Percentiles rank a stretch among this genome's conserved stretches.
Evolutionary conservation across 306 rosid species (phyloP).

Genomic region (Oxytropis ochrocephala): DNA sequence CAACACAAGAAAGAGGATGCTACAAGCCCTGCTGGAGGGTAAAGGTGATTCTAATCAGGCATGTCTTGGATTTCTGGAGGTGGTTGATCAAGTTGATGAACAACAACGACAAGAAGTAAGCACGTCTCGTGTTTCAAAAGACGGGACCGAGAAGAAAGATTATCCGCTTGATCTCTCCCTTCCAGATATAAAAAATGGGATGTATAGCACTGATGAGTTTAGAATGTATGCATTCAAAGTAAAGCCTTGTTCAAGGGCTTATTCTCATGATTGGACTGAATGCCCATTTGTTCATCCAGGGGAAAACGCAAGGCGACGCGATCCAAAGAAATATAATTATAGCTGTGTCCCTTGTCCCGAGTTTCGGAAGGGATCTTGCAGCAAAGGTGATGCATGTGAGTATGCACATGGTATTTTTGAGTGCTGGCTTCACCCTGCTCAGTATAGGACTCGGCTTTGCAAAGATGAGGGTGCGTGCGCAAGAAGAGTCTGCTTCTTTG

Average conservation of each 20-base stretch:
- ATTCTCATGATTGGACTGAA: constrained; percentile 95
- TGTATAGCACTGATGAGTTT: constrained; percentile 80
- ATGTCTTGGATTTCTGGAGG: constrained; percentile 20
- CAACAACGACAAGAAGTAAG: constrained; percentile 32
- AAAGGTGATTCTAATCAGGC: constrained; percentile 20
- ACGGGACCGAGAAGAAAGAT: constrained; percentile 60
- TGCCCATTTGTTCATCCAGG: constrained; percentile 95
- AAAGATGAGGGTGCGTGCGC: constrained; percentile 75
- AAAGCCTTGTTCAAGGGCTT: constrained; percentile 91
- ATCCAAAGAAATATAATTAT: constrained; percentile 71
- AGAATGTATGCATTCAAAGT: constrained; percentile 88
- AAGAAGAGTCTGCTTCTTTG: constrained; percentile 84
- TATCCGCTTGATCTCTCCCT: constrained; percentile 76
- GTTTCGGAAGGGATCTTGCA: constrained; percentile 71
- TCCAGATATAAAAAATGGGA: constrained; percentile 81
- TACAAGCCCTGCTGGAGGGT: constrained; percentile 45
- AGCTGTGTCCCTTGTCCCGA: constrained; percentile 91
- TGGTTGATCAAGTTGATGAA: constrained; percentile 28
- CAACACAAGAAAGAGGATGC: constrained; percentile 35
- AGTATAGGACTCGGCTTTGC: constrained; percentile 85
- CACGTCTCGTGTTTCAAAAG: constrained; percentile 34
- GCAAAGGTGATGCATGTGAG: constrained; percentile 74
- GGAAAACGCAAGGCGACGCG: constrained; percentile 87
- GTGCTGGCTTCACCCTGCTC: constrained; percentile 97
- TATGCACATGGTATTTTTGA: constrained; percentile 93